Percentiles rank a stretch among this genome's conserved stretches.
Conservation (phyloP, 345 rosid genomes). For the Boechera stricta region DNA sequence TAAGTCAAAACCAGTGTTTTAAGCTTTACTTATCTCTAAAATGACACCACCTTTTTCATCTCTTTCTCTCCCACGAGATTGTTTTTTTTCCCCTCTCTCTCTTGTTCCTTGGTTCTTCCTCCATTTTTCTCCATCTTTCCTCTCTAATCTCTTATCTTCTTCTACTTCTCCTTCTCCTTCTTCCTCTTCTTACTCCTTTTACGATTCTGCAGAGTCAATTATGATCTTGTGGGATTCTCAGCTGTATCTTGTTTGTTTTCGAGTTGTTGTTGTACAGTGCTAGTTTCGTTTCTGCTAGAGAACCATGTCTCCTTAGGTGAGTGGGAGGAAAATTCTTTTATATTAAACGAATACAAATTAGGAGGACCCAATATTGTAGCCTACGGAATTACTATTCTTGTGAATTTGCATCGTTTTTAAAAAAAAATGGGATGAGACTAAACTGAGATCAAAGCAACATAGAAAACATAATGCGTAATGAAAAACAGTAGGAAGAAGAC, state of each 20-base stretch:
- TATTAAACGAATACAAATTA: no score
- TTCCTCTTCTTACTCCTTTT: background rate
- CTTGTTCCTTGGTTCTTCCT: constrained; percentile 26
- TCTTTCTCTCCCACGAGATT: constrained; percentile 35
- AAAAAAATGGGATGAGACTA: no score
- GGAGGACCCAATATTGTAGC: no score
- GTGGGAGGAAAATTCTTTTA: no score
- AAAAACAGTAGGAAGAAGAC: no score
- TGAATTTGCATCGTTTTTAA: no score
- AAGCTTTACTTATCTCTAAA: constrained; percentile 36
- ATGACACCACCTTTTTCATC: constrained; percentile 39
- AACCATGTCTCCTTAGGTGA: constrained; percentile 12
- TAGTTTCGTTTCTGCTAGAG: constrained; percentile 61
- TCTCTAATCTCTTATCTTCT: constrained; percentile 11
- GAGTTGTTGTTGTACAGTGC: constrained; percentile 49
- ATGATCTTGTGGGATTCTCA: constrained; percentile 15
- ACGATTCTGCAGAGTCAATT: background rate
- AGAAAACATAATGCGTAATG: no score
- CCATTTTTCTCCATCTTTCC: constrained; percentile 32
- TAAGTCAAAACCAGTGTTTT: constrained; percentile 49
- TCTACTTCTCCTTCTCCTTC: background rate
- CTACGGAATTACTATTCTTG: no score
- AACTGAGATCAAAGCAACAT: no score
- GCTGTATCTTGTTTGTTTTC: constrained; percentile 30
- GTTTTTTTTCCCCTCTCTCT: constrained; percentile 10